Conservation (phyloP, 441 rosid genomes). For the Populus tomentosa region DNA sequence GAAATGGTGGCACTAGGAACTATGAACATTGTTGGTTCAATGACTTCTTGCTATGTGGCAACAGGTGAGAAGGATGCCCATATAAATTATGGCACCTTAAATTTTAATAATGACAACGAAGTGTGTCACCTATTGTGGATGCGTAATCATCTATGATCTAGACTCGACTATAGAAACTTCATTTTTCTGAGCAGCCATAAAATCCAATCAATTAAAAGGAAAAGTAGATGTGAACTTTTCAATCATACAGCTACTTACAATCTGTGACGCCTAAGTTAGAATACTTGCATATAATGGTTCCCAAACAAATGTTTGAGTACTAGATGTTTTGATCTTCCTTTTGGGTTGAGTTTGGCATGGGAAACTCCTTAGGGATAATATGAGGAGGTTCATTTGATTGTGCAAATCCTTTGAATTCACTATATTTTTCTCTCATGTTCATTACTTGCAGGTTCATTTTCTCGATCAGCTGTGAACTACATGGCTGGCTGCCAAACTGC, state of each 20-base stretch:
- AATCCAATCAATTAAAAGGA: not conserved
- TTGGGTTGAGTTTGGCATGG: not conserved
- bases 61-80: slow-evolving; percentile 50
- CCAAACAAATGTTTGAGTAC: not conserved
- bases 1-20: slow-evolving; percentile 95
- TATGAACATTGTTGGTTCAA: slow-evolving; percentile 82
- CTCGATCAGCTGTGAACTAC: slow-evolving; percentile 91
- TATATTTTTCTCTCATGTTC: not conserved
- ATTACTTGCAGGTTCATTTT: slow-evolving; percentile 65
- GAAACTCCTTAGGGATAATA: not conserved
- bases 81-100: not conserved
- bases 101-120: not conserved
- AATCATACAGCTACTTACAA: not conserved
- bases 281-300: not conserved
- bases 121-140: not conserved
- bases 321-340: not conserved
- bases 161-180: not conserved
- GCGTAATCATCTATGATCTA: not conserved
- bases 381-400: not conserved
- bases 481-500: slow-evolving; percentile 94
- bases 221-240: not conserved
- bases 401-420: not conserved
- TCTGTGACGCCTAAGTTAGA: not conserved
- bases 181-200: not conserved
- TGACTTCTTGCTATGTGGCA: slow-evolving; percentile 96